phyloP scores from a whole-genome alignment of 768 basidiomycete genomes.

The Kwoniella dejecticola region DNA sequence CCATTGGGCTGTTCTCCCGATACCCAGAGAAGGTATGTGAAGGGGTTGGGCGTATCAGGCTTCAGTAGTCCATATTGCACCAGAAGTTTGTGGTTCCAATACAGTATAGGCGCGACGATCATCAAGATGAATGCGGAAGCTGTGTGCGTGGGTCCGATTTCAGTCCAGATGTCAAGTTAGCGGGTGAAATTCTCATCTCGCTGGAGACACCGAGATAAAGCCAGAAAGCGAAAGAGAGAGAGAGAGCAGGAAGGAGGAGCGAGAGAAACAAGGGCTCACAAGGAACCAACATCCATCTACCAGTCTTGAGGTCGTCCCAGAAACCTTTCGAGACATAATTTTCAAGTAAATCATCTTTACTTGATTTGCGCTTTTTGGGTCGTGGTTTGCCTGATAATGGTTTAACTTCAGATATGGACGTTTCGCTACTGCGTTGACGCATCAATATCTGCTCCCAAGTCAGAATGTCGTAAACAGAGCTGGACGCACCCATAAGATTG shows the following conservation, averaged over 20 bases:
- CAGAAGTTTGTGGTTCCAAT: slow-evolving; percentile 40
- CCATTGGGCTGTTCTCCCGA: slow-evolving; percentile 34
- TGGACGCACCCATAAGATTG: slow-evolving; percentile 13
- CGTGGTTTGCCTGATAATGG: slow-evolving; percentile 24
- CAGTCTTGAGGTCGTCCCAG: slow-evolving; percentile 61
- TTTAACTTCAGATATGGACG: slow-evolving; percentile 32
- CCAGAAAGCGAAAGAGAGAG: too few relatives aligned
- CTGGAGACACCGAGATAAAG: too few relatives aligned
- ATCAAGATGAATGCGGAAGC: slow-evolving; percentile 47
- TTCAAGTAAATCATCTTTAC: slow-evolving; percentile 28
- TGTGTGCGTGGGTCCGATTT: slow-evolving; percentile 9
- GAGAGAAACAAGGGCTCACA: slow-evolving; percentile 57
- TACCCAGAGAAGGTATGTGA: slow-evolving; percentile 70
- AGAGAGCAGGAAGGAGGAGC: not conserved
- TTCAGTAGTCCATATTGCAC: slow-evolving; percentile 58
- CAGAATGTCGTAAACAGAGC: not conserved
- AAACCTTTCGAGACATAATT: slow-evolving; percentile 56
- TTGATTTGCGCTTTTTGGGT: slow-evolving; percentile 2
- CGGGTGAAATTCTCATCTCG: too few relatives aligned
- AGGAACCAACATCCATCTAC: slow-evolving; percentile 75
- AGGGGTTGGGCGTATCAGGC: slow-evolving; percentile 66
- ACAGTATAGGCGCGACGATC: slow-evolving; percentile 40
- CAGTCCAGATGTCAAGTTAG: too few relatives aligned
- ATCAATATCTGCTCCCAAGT: not conserved
- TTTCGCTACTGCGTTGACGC: not conserved